phyloP scores from a whole-genome alignment of 2,329 filamentous ascomycete genomes.

The Sporothrix mexicana region DNA sequence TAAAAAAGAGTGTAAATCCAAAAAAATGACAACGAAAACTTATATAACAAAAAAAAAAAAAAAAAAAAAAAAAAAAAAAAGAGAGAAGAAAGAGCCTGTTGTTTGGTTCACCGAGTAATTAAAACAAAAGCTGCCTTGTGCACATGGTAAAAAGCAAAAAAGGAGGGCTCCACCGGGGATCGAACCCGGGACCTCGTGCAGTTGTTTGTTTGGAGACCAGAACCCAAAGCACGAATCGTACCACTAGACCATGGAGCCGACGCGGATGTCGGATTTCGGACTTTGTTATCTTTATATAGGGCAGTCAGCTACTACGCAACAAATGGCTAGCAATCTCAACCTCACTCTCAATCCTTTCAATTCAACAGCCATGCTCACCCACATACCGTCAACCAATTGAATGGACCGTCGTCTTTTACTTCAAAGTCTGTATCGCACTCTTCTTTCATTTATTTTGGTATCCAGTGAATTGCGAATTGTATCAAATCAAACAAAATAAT shows the following conservation, averaged over 20 bases:
- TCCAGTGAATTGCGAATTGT: too few relatives aligned
- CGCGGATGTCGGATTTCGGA: neutral
- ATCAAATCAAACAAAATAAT: too few relatives aligned
- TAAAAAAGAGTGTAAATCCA: too few relatives aligned
- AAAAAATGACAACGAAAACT: too few relatives aligned
- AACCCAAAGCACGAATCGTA: slow-evolving; percentile 40
- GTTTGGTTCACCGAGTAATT: neutral
- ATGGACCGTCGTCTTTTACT: too few relatives aligned
- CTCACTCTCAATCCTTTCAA: too few relatives aligned
- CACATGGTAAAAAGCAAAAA: slow-evolving; percentile 30
- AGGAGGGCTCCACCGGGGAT: slow-evolving; percentile 38
- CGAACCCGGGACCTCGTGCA: slow-evolving; percentile 40
- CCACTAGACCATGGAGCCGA: slow-evolving; percentile 38
- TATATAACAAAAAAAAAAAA: neutral
- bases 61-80: neutral
- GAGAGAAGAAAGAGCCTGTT: neutral
- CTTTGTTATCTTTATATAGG: neutral
- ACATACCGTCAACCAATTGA: too few relatives aligned
- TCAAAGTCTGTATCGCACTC: too few relatives aligned
- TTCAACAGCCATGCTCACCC: too few relatives aligned
- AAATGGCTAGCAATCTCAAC: too few relatives aligned
- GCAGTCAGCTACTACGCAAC: neutral
- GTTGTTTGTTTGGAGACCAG: slow-evolving; percentile 31
- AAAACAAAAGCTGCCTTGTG: neutral
- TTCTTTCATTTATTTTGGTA: too few relatives aligned